These are phyloP conservation scores for Arthonia radiata DNA, from an alignment of 495 filamentous ascomycete genomes.

Conservation along the genomic window DNA sequence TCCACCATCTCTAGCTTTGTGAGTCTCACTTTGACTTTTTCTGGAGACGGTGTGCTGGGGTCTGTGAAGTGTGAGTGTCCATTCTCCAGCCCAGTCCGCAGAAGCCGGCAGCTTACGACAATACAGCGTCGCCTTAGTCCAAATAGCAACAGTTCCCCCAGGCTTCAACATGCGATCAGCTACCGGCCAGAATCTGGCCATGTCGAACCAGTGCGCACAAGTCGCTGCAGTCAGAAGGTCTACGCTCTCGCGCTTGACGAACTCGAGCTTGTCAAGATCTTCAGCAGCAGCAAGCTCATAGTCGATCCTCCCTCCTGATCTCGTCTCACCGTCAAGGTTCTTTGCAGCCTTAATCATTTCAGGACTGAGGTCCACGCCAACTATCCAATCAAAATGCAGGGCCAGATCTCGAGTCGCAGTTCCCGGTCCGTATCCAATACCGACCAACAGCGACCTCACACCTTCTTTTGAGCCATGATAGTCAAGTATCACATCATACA, in stretches of 20 bases:
- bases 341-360: constrained; percentile 28
- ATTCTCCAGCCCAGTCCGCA: background rate
- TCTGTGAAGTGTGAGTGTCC: constrained; percentile 5
- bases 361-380: constrained; percentile 25
- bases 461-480: constrained; percentile 26
- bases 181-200: constrained; percentile 32
- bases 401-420: constrained; percentile 17
- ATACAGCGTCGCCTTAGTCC: constrained; percentile 13
- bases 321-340: constrained; percentile 12
- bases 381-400: constrained; percentile 18
- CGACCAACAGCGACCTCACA: constrained; percentile 18
- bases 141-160: constrained; percentile 31
- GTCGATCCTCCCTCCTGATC: constrained; percentile 11
- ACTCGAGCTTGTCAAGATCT: constrained; percentile 11
- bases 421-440: constrained; percentile 33
- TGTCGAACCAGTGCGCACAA: constrained; percentile 35
- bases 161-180: constrained; percentile 29
- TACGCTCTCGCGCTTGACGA: constrained; percentile 14
- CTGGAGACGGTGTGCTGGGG: constrained; percentile 13
- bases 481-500: constrained; percentile 23
- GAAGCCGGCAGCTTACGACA: constrained; percentile 3
- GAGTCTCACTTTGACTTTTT: constrained; percentile 11
- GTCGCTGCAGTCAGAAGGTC: constrained; percentile 27
- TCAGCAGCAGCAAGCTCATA: constrained; percentile 24
- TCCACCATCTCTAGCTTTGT: constrained; percentile 11